Conservation (phyloP, 1,284 basidiomycete genomes). For the Trichosporon inkin region DNA sequence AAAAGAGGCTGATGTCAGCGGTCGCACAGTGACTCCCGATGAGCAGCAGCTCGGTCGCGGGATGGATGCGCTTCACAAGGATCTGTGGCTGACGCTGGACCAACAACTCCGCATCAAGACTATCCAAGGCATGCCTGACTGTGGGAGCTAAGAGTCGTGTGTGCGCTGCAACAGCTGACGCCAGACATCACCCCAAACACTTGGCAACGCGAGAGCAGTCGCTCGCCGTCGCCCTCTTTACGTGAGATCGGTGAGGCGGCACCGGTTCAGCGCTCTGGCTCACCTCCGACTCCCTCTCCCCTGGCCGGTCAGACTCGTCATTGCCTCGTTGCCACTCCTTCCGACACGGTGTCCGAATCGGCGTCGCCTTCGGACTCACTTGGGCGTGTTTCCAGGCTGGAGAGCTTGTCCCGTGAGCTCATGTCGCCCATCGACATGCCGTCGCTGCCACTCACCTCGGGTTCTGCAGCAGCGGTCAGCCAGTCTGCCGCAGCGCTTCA, state of each 20-base stretch:
- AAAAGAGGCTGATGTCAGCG: neutral
- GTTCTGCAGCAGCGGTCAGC: neutral
- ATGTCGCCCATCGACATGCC: neutral
- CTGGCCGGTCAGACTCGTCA: neutral
- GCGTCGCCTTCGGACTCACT: neutral
- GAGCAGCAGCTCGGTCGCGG: neutral
- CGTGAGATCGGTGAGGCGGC: neutral
- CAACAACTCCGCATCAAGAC: neutral
- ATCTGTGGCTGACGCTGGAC: neutral
- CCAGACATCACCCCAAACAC: neutral
- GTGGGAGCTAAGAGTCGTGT: neutral
- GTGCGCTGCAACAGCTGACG: neutral
- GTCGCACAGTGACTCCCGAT: neutral
- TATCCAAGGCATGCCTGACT: neutral
- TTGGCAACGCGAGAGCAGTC: neutral
- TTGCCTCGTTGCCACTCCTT: neutral
- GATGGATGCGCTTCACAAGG: neutral
- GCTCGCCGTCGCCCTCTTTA: neutral
- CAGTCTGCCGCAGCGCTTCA: neutral
- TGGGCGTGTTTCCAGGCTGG: neutral
- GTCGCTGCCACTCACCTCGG: neutral
- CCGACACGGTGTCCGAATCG: neutral
- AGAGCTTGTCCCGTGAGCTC: too few species aligned
- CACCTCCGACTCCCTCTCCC: neutral
- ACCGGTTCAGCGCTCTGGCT: neutral